phyloP scores from a whole-genome alignment of 768 basidiomycete genomes.

The Grammothele lineata region DNA sequence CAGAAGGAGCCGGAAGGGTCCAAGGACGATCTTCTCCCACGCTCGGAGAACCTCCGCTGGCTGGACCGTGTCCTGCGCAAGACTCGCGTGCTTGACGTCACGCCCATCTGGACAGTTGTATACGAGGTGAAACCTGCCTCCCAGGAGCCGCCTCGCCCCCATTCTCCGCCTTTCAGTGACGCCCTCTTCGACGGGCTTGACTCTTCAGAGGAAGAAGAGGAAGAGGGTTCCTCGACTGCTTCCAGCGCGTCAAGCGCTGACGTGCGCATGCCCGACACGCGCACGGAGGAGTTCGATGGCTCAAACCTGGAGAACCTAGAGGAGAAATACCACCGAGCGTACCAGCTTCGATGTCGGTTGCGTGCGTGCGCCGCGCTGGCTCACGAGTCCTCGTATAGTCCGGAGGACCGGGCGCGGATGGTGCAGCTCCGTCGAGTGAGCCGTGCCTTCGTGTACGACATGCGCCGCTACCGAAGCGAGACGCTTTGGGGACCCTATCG shows the following conservation, averaged over 20 bases:
- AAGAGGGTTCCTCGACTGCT: not conserved
- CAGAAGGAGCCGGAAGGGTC: constrained; percentile 7
- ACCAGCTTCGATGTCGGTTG: constrained; percentile 39
- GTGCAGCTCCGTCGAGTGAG: constrained; percentile 39
- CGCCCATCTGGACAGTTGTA: too few species aligned
- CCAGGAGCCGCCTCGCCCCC: not conserved
- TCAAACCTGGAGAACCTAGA: too few species aligned
- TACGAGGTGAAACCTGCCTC: not conserved
- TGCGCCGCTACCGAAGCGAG: constrained; percentile 48
- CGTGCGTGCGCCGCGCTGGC: constrained; percentile 48
- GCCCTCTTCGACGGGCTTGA: too few species aligned
- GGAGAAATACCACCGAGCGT: too few species aligned
- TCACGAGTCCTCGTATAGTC: constrained; percentile 27
- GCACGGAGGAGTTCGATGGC: too few species aligned
- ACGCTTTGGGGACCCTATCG: constrained; percentile 62
- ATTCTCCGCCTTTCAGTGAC: not conserved
- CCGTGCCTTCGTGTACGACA: constrained; percentile 59
- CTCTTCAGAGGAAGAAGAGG: too few species aligned
- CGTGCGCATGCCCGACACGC: not conserved
- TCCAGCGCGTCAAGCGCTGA: not conserved
- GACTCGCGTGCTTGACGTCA: constrained; percentile 25
- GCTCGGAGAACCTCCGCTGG: constrained; percentile 44
- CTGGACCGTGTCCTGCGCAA: constrained; percentile 36
- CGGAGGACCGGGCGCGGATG: constrained; percentile 25
- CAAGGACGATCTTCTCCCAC: not conserved